Conservation (phyloP, 805 yeast genomes). For the Candida maesae region DNA sequence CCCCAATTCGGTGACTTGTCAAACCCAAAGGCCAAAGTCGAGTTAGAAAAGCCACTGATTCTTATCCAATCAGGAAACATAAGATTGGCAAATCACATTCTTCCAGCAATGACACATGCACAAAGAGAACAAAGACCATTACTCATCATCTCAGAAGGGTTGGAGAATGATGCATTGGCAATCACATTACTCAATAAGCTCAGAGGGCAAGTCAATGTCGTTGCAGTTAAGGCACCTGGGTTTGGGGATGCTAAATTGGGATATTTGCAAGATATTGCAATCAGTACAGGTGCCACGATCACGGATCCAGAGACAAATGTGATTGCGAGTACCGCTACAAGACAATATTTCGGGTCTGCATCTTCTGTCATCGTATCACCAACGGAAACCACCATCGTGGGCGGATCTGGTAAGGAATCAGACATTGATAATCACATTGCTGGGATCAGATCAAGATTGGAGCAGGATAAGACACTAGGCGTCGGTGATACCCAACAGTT, state of each 20-base stretch:
- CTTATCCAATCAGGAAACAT: constrained; percentile 42
- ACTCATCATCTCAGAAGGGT: constrained; percentile 89
- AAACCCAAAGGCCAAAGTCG: constrained; percentile 87
- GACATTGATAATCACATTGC: constrained; percentile 82
- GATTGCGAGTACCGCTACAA: constrained; percentile 91
- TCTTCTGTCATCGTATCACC: constrained; percentile 91
- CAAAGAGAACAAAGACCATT: constrained; percentile 92
- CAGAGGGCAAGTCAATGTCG: constrained; percentile 97
- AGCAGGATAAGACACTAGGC: constrained; percentile 64
- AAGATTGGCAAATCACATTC: constrained; percentile 42
- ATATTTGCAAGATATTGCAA: constrained; percentile 92
- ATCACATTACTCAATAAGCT: constrained; percentile 96
- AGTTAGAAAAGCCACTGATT: constrained; percentile 88
- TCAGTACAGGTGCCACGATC: constrained; percentile 86
- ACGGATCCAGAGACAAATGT: constrained; percentile 89
- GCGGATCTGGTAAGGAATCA: constrained; percentile 88
- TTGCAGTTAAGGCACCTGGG: constrained; percentile 98
- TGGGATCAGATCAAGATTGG: constrained; percentile 82
- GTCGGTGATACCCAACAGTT: constrained; percentile 91
- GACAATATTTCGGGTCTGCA: constrained; percentile 85
- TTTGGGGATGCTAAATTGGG: constrained; percentile 98
- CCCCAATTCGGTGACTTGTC: constrained; percentile 83
- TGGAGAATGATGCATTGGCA: constrained; percentile 98
- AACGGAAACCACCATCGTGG: constrained; percentile 91
- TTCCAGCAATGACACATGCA: constrained; percentile 91